Evolutionary conservation across 495 filamentous ascomycete species (phyloP).

Genomic region (Pyrenula aspistea): DNA sequence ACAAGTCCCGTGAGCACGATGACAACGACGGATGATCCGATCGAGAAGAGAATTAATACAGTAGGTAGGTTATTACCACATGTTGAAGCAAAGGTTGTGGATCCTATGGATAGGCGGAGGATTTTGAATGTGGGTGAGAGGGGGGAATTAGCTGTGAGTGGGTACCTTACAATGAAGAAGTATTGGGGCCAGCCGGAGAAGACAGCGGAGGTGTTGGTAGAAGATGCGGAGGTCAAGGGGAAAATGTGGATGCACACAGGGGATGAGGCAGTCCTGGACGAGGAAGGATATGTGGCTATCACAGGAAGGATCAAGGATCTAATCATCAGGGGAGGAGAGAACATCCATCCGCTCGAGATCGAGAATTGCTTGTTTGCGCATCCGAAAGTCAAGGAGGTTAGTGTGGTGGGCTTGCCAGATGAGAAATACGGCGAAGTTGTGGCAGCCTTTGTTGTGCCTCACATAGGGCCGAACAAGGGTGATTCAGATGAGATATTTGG

Average conservation of each 20-base stretch:
- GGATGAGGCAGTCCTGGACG: conserved; percentile 85
- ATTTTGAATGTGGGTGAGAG: conserved; percentile 51
- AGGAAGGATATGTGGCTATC: conserved; percentile 52
- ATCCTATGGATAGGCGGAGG: conserved; percentile 38
- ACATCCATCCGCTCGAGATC: conserved; percentile 90
- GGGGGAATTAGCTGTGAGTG: conserved; percentile 75
- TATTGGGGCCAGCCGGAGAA: conserved; percentile 67
- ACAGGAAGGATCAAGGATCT: conserved; percentile 80
- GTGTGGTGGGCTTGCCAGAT: conserved; percentile 76
- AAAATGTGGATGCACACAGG: conserved; percentile 73
- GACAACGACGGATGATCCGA: conserved; percentile 74
- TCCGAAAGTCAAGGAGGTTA: conserved; percentile 55
- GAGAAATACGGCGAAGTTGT: conserved; percentile 78
- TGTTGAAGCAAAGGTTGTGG: conserved; percentile 73
- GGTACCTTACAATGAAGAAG: conserved; percentile 82
- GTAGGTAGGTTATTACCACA: conserved; percentile 77
- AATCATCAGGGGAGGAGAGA: conserved; percentile 89
- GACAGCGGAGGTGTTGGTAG: conserved; percentile 60
- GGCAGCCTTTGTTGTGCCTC: conserved; percentile 63
- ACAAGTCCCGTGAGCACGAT: conserved; percentile 85
- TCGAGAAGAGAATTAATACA: conserved; percentile 62
- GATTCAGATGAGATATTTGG: conserved; percentile 17
- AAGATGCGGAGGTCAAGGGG: conserved; percentile 34
- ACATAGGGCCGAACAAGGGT: conserved; percentile 24
- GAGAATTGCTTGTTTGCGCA: conserved; percentile 82